These are phyloP conservation scores for Cydonia oblonga DNA, from an alignment of 331 rosid genomes.

Conservation along the genomic window DNA sequence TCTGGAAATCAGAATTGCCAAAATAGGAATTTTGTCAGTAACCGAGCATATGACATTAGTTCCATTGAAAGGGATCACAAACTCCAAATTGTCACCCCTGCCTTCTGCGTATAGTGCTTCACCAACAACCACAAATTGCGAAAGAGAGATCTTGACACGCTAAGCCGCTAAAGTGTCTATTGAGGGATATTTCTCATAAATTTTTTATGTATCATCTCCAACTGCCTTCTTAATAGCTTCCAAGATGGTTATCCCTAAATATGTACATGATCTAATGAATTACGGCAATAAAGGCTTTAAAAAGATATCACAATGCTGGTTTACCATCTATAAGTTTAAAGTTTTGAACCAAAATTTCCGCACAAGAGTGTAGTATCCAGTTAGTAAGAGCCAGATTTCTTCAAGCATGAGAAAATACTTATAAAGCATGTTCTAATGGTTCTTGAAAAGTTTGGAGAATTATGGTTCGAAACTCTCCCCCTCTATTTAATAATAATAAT, in stretches of 20 bases:
- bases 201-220: slow-evolving; percentile 42
- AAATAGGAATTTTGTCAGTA: slow-evolving; percentile 45
- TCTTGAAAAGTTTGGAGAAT: neutral
- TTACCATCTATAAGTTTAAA: neutral
- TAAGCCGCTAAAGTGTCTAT: slow-evolving; percentile 11
- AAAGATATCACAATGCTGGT: neutral
- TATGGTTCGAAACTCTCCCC: neutral
- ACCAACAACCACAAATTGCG: slow-evolving; percentile 55
- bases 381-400: too few relatives aligned
- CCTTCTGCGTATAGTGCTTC: slow-evolving; percentile 53
- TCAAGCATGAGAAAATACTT: neutral
- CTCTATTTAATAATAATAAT: too few relatives aligned
- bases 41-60: slow-evolving; percentile 28
- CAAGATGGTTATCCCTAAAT: slow-evolving; percentile 60
- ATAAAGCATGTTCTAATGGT: neutral
- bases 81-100: slow-evolving; percentile 45
- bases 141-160: slow-evolving; percentile 26
- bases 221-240: slow-evolving; percentile 50
- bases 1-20: slow-evolving; percentile 56
- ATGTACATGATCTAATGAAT: neutral
- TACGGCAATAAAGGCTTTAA: neutral
- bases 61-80: slow-evolving; percentile 34
- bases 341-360: too few relatives aligned
- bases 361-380: too few relatives aligned
- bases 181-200: slow-evolving; percentile 36